Percentiles rank a stretch among this genome's conserved stretches.
Evolutionary conservation across 805 yeast genomes (phyloP).

Genomic region (Lachancea cidri): DNA sequence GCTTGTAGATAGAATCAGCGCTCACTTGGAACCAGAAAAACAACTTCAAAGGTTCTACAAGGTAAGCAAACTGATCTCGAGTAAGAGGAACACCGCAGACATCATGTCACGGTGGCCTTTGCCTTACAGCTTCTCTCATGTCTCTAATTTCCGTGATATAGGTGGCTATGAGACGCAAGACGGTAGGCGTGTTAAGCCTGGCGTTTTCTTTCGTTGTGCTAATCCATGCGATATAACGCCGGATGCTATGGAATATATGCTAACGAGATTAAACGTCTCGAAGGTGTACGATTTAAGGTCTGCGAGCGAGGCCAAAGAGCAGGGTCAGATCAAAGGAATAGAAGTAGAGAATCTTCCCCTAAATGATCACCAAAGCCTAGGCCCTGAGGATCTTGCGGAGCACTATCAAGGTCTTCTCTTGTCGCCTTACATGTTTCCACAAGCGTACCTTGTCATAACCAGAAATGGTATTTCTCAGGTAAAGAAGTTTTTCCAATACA

Average conservation of each 20-base stretch:
- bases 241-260: constrained; percentile 41
- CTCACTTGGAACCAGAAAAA: constrained; percentile 24
- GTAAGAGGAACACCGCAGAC: constrained; percentile 13
- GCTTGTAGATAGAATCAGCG: constrained; percentile 46
- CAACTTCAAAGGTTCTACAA: constrained; percentile 50
- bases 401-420: constrained; percentile 50
- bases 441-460: constrained; percentile 58
- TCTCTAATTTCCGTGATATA: constrained; percentile 68
- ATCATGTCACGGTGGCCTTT: constrained; percentile 22
- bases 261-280: constrained; percentile 33
- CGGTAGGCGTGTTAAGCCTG: constrained; percentile 43
- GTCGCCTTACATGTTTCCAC: constrained; percentile 57
- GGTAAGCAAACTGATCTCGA: constrained; percentile 10
- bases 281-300: constrained; percentile 68
- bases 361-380: constrained; percentile 46
- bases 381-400: constrained; percentile 60
- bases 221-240: constrained; percentile 48
- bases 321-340: constrained; percentile 34
- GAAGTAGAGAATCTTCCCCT: constrained; percentile 53
- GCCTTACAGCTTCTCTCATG: constrained; percentile 24
- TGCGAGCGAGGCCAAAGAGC: constrained; percentile 44
- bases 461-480: constrained; percentile 45
- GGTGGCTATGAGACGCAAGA: constrained; percentile 61
- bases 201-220: constrained; percentile 60
- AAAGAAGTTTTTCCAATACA: constrained; percentile 45